These are phyloP conservation scores for Baorangia bicolor DNA, from an alignment of 768 basidiomycete species.

Conservation along the genomic window DNA sequence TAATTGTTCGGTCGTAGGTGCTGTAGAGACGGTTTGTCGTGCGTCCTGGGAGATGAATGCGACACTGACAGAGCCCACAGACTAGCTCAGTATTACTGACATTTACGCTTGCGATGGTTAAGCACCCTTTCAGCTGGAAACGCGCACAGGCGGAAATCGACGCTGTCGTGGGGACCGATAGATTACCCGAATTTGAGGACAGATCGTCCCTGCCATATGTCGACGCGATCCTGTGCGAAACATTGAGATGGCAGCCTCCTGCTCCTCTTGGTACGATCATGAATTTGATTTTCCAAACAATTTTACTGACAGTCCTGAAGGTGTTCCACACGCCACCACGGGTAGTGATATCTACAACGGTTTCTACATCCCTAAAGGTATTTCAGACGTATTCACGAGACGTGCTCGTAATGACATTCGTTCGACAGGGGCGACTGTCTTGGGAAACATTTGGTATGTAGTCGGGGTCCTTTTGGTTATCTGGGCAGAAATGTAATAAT, in stretches of 20 bases:
- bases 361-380: slow-evolving; percentile 52
- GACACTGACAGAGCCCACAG: neutral
- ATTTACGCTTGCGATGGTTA: slow-evolving; percentile 16
- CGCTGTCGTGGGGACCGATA: slow-evolving; percentile 1
- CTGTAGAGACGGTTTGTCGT: slow-evolving; percentile 16
- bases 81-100: neutral
- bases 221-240: slow-evolving; percentile 12
- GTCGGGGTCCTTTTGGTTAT: neutral
- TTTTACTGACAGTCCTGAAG: slow-evolving; percentile 1
- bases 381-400: neutral
- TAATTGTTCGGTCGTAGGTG: neutral
- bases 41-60: neutral
- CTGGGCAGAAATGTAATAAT: neutral
- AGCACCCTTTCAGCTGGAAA: slow-evolving; percentile 10
- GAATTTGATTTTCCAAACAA: neutral
- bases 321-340: slow-evolving; percentile 24
- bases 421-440: slow-evolving; percentile 9
- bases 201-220: slow-evolving; percentile 9
- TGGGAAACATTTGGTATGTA: slow-evolving; percentile 15
- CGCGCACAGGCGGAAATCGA: slow-evolving; percentile 14
- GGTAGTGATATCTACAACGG: slow-evolving; percentile 42
- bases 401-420: neutral
- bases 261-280: neutral
- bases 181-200: slow-evolving; percentile 8
- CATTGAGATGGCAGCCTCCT: slow-evolving; percentile 12